Evolutionary conservation across 1,284 basidiomycete genomes (phyloP).

Genomic region (Anthracocystis setariae): DNA sequence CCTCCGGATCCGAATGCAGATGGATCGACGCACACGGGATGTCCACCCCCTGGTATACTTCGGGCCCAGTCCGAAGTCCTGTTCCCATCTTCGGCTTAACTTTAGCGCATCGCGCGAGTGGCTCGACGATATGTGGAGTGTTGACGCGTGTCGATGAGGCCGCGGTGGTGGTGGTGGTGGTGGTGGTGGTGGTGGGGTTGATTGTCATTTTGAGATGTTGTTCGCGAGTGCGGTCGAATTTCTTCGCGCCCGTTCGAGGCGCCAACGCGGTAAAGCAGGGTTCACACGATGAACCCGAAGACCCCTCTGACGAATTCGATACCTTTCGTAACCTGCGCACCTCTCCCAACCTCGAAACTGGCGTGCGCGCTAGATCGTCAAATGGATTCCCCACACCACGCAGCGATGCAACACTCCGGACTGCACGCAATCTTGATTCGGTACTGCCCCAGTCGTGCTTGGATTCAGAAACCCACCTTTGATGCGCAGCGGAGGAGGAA

Average conservation of each 20-base stretch:
- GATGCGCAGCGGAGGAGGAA: conserved; percentile 2
- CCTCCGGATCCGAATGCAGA: conserved; percentile 48
- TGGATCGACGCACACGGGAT: conserved; percentile 57
- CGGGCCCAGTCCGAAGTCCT: conserved; percentile 37
- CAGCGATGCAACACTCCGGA: conserved; percentile 14
- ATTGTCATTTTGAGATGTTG: conserved; percentile 14
- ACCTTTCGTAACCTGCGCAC: neutral
- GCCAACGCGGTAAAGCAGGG: conserved; percentile 18
- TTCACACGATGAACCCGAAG: conserved; percentile 6
- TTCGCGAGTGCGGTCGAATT: conserved; percentile 17
- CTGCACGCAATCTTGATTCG: conserved; percentile 3
- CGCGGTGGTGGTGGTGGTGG: neutral
- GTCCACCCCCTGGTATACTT: conserved; percentile 53
- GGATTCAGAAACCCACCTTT: conserved; percentile 21
- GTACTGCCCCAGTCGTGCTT: neutral
- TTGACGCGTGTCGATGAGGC: neutral
- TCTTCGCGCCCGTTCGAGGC: conserved; percentile 25
- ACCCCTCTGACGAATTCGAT: conserved; percentile 6
- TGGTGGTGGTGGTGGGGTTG: neutral
- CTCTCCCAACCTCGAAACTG: too few species aligned
- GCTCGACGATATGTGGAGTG: neutral
- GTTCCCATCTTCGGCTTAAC: neutral
- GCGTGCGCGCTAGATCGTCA: too few species aligned
- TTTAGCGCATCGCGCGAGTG: neutral
- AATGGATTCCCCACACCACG: too few species aligned